Evolutionary conservation across 1,284 basidiomycete genomes (phyloP).

Genomic region (Irpex sp.): DNA sequence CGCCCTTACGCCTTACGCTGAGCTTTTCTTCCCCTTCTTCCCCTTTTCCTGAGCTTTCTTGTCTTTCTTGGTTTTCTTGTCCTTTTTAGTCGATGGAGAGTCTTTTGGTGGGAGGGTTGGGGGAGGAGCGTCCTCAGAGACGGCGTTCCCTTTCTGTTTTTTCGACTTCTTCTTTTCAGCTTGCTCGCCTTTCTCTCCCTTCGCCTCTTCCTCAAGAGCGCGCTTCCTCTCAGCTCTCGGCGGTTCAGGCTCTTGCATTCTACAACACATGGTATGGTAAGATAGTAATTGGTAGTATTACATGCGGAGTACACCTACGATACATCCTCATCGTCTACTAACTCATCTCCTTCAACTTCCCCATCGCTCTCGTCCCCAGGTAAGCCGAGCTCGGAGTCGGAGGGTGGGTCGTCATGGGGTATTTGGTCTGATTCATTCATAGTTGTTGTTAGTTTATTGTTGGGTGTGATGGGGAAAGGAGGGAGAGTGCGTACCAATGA

Average conservation of each 20-base stretch:
- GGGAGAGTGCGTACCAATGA: conserved; percentile 57
- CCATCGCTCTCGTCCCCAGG: conserved; percentile 34
- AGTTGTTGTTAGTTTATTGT: too few relatives aligned
- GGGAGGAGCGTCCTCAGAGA: too few relatives aligned
- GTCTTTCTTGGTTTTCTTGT: too few relatives aligned
- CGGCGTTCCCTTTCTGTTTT: too few relatives aligned
- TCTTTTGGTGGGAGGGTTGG: too few relatives aligned
- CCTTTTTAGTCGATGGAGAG: too few relatives aligned
- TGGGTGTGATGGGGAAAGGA: conserved; percentile 1
- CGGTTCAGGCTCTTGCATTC: conserved; percentile 33
- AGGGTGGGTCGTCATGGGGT: conserved; percentile 41
- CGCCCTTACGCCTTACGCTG: too few relatives aligned
- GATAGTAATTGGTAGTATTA: neutral
- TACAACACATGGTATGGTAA: neutral
- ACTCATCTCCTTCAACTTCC: conserved; percentile 61
- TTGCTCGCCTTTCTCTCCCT: conserved; percentile 82
- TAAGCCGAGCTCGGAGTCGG: conserved; percentile 28
- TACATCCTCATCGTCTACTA: conserved; percentile 10
- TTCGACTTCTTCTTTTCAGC: too few relatives aligned
- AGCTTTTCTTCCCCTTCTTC: too few relatives aligned
- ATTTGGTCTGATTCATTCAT: conserved; percentile 39
- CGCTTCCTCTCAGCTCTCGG: conserved; percentile 48
- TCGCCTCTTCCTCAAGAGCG: conserved; percentile 65
- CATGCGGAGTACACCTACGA: neutral
- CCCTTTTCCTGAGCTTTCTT: too few relatives aligned